Base-by-base conservation (phyloP, 192 early-diverging fungal species). In the Backusella australiensis region DNA sequence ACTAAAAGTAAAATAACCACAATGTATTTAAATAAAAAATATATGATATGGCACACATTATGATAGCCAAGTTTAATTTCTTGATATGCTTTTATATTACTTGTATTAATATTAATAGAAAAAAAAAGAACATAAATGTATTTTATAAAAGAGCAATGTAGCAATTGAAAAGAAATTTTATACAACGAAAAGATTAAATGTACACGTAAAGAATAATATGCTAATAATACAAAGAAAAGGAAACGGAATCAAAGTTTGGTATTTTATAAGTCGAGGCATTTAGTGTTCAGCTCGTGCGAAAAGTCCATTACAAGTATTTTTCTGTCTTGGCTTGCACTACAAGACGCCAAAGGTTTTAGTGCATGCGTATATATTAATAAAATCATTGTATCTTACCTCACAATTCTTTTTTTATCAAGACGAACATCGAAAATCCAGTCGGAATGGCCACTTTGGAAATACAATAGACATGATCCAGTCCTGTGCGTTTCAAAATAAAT, bases 341-440 rank as follows among this genome's bases (percentile, higher is more conserved):
- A 77, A 78, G 69, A 53, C 42, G 69, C 0, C 75, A 52, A 70
- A 39, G 1, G 63, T 9, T 21, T 77, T 21, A 53, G 12, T 34
- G 34, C 67, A n/a, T 66, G 11, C 39, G 15, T 56, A 34, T 44
- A 21, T 46, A 72, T 34, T 63, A 12, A 63, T 63, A 3, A 29
- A 38, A 26, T 67, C 21, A 19, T 5, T 56, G 29, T 74, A 41
- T 34, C 67, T 81, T 81, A 89, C 88, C 88, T 93, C 74, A 99
- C 89, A 71, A 99, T 96, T 75, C 88, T 90, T 38, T 86, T 91
- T 11, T 85, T 81, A 53, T 92, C 93, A 78, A 96, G 94, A 74
- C 94, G 93, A 12, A 99, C 93, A 84, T 98, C 95, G 88, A 99
- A 99, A 6, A 99, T 95, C 96, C 98, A 98, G 82, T 94, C 95